phyloP scores from a whole-genome alignment of 2,329 filamentous ascomycete species.

The Penicillium brevicompactum region DNA sequence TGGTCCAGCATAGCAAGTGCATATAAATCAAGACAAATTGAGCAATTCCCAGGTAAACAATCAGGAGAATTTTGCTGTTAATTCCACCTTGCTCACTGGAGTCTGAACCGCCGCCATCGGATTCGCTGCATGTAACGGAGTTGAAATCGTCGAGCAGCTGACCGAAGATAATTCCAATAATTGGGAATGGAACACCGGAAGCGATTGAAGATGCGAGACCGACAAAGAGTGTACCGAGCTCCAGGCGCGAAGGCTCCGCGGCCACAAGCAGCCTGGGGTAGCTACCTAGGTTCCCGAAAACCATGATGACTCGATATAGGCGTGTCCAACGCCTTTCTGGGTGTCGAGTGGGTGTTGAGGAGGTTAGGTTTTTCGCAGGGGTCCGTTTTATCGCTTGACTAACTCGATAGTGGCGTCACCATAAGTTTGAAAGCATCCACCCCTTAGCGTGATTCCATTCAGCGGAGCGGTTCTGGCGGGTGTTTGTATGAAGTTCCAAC shows the following conservation, averaged over 20 bases:
- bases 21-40: conserved; percentile 66
- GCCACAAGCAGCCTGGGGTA: conserved; percentile 42
- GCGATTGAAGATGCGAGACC: conserved; percentile 35
- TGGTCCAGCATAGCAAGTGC: conserved; percentile 65
- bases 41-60: conserved; percentile 66
- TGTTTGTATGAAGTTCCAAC: not conserved
- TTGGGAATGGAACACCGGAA: conserved; percentile 43
- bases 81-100: conserved; percentile 27
- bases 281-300: conserved; percentile 33
- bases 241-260: conserved; percentile 37
- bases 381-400: conserved; percentile 5
- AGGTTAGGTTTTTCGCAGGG: conserved; percentile 7
- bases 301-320: conserved; percentile 24
- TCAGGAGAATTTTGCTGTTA: conserved; percentile 59
- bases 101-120: conserved; percentile 12
- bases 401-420: conserved; percentile 4
- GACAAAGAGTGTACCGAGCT: conserved; percentile 30
- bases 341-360: conserved; percentile 10
- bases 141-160: conserved; percentile 45
- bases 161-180: conserved; percentile 45
- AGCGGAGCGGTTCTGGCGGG: conserved; percentile 1
- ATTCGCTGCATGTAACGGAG: conserved; percentile 26
- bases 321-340: conserved; percentile 1
- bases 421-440: conserved; percentile 5
- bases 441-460: conserved; percentile 10